phyloP scores from a whole-genome alignment of 345 rosid species.

The Durio zibethinus region DNA sequence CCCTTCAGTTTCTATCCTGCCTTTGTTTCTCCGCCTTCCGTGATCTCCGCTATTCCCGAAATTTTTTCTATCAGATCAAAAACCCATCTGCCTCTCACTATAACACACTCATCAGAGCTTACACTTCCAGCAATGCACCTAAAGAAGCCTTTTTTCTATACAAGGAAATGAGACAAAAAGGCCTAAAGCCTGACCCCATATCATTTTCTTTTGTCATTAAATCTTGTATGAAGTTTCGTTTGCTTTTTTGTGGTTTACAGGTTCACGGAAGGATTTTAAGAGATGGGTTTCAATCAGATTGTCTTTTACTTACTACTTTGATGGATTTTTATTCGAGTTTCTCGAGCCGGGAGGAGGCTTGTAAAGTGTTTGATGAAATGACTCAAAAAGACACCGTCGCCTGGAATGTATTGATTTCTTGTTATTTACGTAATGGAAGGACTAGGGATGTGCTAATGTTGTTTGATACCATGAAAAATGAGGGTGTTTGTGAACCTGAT shows the following conservation, averaged over 20 bases:
- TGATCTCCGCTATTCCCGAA: constrained; percentile 42
- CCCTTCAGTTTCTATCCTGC: constrained; percentile 58
- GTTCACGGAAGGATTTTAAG: constrained; percentile 57
- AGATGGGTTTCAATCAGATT: constrained; percentile 63
- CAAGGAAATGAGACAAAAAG: constrained; percentile 37
- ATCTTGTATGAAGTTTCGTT: constrained; percentile 43
- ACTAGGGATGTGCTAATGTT: constrained; percentile 54
- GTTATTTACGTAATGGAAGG: constrained; percentile 53
- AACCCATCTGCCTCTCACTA: constrained; percentile 51
- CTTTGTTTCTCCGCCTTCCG: constrained; percentile 36
- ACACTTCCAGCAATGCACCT: constrained; percentile 45
- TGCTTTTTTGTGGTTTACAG: constrained; percentile 50
- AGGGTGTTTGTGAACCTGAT: constrained; percentile 54
- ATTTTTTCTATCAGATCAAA: constrained; percentile 43
- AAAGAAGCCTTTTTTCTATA: constrained; percentile 48
- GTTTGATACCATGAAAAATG: constrained; percentile 59
- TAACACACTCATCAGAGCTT: constrained; percentile 71
- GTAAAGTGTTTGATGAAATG: constrained; percentile 74
- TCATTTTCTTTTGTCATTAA: constrained; percentile 58
- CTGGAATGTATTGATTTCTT: constrained; percentile 76
- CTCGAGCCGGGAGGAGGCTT: constrained; percentile 33
- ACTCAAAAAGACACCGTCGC: constrained; percentile 54
- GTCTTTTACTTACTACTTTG: constrained; percentile 59
- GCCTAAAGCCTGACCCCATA: constrained; percentile 41
- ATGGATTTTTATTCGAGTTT: constrained; percentile 55